phyloP scores from a whole-genome alignment of 1,139 yeast species.

The Sporopachydermia cereana region DNA sequence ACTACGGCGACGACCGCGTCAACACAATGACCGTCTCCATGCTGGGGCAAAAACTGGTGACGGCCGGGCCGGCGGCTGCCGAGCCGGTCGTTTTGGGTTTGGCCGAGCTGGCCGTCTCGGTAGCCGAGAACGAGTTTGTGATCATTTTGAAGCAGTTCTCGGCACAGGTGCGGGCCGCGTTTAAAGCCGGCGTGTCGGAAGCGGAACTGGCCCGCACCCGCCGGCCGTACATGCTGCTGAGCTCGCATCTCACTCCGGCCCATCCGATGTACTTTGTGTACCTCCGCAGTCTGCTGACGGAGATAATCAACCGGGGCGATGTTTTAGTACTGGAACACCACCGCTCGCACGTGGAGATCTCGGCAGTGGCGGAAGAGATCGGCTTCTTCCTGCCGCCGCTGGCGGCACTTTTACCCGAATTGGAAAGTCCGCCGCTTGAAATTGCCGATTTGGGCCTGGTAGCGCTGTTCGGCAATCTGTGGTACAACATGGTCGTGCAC shows the following conservation, averaged over 20 bases:
- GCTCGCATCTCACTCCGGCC: constrained; percentile 15
- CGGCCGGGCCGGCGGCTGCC: constrained; percentile 16
- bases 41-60: constrained; percentile 59
- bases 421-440: constrained; percentile 31
- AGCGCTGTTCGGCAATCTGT: constrained; percentile 67
- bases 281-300: constrained; percentile 52
- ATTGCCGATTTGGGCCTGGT: constrained; percentile 36
- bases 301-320: constrained; percentile 72
- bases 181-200: constrained; percentile 21
- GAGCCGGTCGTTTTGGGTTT: constrained; percentile 42
- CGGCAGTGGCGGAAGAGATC: constrained; percentile 68
- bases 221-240: not conserved
- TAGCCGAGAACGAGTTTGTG: constrained; percentile 49
- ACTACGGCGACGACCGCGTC: constrained; percentile 63
- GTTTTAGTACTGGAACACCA: constrained; percentile 72
- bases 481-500: constrained; percentile 92
- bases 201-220: constrained; percentile 28
- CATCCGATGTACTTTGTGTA: constrained; percentile 45
- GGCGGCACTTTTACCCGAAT: constrained; percentile 59
- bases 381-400: constrained; percentile 59
- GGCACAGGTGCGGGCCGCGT: constrained; percentile 20
- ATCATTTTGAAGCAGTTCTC: constrained; percentile 32
- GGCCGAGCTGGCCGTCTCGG: constrained; percentile 43
- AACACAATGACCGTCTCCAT: constrained; percentile 76
- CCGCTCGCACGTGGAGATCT: constrained; percentile 67